A percentile compares a stretch with the other conserved stretches of the same genome.
Evolutionary conservation across 129 eudicot genomes (phyloP).

Genomic region (Apium graveolens): DNA sequence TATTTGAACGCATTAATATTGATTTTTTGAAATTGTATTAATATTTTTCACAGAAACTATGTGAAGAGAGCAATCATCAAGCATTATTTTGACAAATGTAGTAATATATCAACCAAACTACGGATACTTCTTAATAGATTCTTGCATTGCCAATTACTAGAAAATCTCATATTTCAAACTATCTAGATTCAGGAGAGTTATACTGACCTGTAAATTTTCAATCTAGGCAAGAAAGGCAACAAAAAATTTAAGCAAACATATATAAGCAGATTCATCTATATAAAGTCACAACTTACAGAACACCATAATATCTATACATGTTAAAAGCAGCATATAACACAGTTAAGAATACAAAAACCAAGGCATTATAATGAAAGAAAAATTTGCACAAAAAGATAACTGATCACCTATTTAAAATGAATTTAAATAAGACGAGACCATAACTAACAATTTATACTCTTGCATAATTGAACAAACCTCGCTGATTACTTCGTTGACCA

Average conservation of each 20-base stretch:
- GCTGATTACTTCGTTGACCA: conserved; percentile 84
- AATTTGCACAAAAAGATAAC: not conserved
- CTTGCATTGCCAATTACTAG: not conserved
- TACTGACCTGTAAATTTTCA: not conserved
- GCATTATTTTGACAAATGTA: not conserved
- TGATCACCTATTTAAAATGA: too few relatives aligned
- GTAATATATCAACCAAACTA: not conserved
- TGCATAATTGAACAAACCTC: conserved; percentile 63
- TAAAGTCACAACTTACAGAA: not conserved
- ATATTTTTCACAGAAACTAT: not conserved
- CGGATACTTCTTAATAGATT: not conserved
- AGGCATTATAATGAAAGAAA: not conserved
- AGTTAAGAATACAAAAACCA: not conserved
- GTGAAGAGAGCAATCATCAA: not conserved
- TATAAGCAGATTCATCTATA: not conserved
- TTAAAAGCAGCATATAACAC: not conserved
- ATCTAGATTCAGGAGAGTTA: not conserved
- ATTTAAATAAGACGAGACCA: conserved; percentile 21
- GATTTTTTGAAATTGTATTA: not conserved
- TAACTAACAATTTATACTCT: conserved; percentile 13
- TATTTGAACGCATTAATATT: not conserved
- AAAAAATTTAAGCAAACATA: not conserved
- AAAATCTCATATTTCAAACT: not conserved
- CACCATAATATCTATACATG: conserved; percentile 1
- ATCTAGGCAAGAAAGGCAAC: not conserved